Evolutionary conservation across 2,329 filamentous ascomycete genomes (phyloP).

Genomic region (Aspergillus quadricinctus): DNA sequence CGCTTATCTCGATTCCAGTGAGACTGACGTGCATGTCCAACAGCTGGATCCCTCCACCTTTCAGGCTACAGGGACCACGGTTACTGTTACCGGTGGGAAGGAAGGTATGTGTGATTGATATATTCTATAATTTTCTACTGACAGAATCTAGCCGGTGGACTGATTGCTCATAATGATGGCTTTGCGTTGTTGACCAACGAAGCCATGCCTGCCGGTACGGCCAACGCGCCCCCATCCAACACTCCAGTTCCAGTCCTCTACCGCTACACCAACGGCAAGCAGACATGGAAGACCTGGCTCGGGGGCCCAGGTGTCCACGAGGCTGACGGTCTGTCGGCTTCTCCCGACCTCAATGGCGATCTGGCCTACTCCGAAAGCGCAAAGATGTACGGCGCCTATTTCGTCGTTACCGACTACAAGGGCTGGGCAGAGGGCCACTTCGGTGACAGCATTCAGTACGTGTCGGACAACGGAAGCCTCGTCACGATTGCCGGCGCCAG

Average conservation of each 20-base stretch:
- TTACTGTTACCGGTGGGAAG: constrained; percentile 52
- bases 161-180: constrained; percentile 59
- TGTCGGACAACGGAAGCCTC: constrained; percentile 46
- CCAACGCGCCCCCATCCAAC: constrained; percentile 46
- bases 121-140: neutral
- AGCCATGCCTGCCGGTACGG: constrained; percentile 46
- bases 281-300: constrained; percentile 57
- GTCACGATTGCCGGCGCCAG: constrained; percentile 50
- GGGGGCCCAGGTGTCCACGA: constrained; percentile 53
- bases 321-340: constrained; percentile 45
- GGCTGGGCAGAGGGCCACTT: constrained; percentile 54
- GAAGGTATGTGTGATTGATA: constrained; percentile 35
- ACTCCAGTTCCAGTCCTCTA: constrained; percentile 56
- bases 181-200: constrained; percentile 61
- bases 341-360: constrained; percentile 60
- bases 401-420: constrained; percentile 57
- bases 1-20: constrained; percentile 56
- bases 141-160: constrained; percentile 46
- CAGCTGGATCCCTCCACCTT: constrained; percentile 54
- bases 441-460: constrained; percentile 54
- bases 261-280: constrained; percentile 51
- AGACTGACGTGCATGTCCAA: constrained; percentile 55
- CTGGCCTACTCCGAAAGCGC: constrained; percentile 56
- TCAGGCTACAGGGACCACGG: constrained; percentile 47
- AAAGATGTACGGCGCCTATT: constrained; percentile 58